Evolutionary conservation across 768 basidiomycete species (phyloP), one percentile per base, ranked within the genome.

Genomic region (Lactifluus volemus): DNA sequence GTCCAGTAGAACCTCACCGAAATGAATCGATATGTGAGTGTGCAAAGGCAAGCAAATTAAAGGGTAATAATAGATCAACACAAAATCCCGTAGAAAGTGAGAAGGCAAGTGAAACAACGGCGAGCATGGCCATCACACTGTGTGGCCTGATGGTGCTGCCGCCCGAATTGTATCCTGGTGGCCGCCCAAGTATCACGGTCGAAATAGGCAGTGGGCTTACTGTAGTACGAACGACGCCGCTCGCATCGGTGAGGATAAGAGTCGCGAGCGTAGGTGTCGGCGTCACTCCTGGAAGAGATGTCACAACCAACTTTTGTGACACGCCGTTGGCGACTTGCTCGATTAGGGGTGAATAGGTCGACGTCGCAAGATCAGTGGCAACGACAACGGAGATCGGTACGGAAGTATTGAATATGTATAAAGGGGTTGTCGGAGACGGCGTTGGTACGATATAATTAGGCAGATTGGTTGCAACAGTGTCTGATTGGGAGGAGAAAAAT

Each of bases 361-460:
- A 84, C 0, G 84, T 85, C 17, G 83, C 89, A 21, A 90, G 81
- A 39, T 82, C 87, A 17, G 83, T 78, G 3, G 73, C 63, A 4
- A 83, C 82, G 15, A 76, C 61, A 4, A 81, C 82, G 17, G 60
- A 38, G 15, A 57, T 55, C 9, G 79, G 65, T 51, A 88, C 72
- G 4, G 89, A 86, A 0, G 86, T 78, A 66, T 90, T 90, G 68
- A 90, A 83, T 7, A 76, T 70, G 70, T 89, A 92, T 0, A 81
- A 62, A 5, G 87, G 86, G 1, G 82, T 83, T 9, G 82, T 77
- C 65, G 79, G 79, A 0, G 81, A 76, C 0, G 88, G 88, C 2
- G 86, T 86, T 2, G 85, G 66, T 49, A 92, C 73, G 15, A 84
- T 73, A 66, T 77, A 85, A 71, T 91, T 91, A 1, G 89, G 89